Percentiles rank a stretch among this genome's conserved stretches.
Conservation (phyloP, 2,329 filamentous ascomycete genomes). For the Neoascochyta sp. region DNA sequence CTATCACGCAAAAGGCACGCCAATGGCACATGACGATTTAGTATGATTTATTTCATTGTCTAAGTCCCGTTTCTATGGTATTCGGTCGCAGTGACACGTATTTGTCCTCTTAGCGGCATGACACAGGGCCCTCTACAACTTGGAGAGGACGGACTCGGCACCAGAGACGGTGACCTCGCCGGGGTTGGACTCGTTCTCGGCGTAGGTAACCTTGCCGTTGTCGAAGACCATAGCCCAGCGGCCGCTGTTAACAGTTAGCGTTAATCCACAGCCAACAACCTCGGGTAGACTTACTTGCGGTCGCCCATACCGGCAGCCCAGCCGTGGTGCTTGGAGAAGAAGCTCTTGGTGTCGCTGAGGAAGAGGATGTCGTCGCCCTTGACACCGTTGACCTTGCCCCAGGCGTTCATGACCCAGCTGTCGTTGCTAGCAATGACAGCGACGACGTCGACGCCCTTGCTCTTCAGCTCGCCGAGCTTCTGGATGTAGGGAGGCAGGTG, state of each 20-base stretch:
- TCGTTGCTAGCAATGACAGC: constrained; percentile 83
- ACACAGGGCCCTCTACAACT: no score
- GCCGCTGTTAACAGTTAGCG: constrained; percentile 36
- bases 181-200: constrained; percentile 64
- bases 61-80: no score
- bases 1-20: no score
- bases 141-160: constrained; percentile 48
- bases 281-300: constrained; percentile 51
- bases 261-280: neutral
- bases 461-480: constrained; percentile 66
- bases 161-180: constrained; percentile 48
- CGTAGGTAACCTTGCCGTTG: constrained; percentile 76
- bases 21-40: no score
- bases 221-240: constrained; percentile 77
- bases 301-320: constrained; percentile 67
- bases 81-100: no score
- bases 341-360: constrained; percentile 67
- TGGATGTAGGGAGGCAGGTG: constrained; percentile 79
- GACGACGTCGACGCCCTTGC: constrained; percentile 78
- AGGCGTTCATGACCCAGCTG: constrained; percentile 80
- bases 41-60: no score
- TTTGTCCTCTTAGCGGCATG: no score
- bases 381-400: constrained; percentile 82
- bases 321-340: constrained; percentile 74
- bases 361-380: constrained; percentile 73